Base-by-base conservation (phyloP, 2,329 filamentous ascomycete species). In the Scedosporium dehoogii region DNA sequence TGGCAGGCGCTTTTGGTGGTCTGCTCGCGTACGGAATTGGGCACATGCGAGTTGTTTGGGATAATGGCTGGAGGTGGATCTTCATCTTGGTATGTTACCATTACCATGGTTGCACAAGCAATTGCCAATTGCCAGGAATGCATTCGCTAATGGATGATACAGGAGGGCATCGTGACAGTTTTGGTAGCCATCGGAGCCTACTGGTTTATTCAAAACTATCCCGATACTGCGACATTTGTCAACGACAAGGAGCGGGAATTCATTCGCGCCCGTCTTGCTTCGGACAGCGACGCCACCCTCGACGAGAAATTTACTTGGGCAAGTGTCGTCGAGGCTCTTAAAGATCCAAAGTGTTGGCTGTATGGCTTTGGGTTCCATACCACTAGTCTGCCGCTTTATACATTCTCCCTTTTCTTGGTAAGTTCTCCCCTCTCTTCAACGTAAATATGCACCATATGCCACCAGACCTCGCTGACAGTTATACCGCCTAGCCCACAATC, bases 321-420 rank as follows among this genome's bases (percentile, higher is more conserved):
- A 0, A 85, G 86, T 21, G 89, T 92, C 0, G 63, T 72, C 25
- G 76, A 82, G 18, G 88, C 89, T 0, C 71, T 90, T 48, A 82
- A 78, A 14, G 87, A 92, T 67, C 82, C 83, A 1, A 90, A 87
- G 69, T 86, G 86, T 68, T 90, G 85, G 85, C 77, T 92, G 0
- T 92, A 92, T 66, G 86, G 87, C 0, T 70, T 90, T 0, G 83
- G 81, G 0, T 91, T 90, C 67, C 88, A 91, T 70, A 90, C 87
- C 4, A 85, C 91, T 78, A 88, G 84, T 63, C 72, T 92, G 12
- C 82, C 82, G 0, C 73, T 84, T 0, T 85, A 85, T 63, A 84
- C 81, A 0, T 72, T 83, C 4, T 78, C 85, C 0, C 71, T 85
- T 2, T 85, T 85, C 62, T 63, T 84, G 73, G 73, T 82, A 68